Evolutionary conservation across 2,329 filamentous ascomycete genomes (phyloP), one percentile per base, ranked within the genome.

Genomic region (Parascedosporium putredinis): DNA sequence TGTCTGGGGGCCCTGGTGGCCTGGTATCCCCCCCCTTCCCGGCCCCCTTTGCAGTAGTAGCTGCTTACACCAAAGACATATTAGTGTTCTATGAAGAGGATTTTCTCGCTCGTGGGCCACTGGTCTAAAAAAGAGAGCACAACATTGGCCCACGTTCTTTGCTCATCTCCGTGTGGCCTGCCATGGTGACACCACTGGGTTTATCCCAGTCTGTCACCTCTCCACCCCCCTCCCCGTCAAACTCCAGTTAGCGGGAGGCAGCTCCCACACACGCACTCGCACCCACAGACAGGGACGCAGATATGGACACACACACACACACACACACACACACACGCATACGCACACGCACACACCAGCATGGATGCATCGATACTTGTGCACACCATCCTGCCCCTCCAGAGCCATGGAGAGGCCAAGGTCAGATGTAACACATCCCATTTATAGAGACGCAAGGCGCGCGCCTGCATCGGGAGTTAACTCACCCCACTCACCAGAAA

Each of bases 401-500:
- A 42, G 23, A 16, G 6, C 18, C 38, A 42, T 22, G 38, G 38
- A 12, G 20, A 10, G 38, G 38, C 18, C 5, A 20, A 20, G 18
- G 18, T 20, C 20, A 42, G 18, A 16, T 42, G 38, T 42, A 42
- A 42, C 18, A 42, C 20, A 22, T 42, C 38, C 20, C 18, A 20
- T 22, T 20, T 22, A 24, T 18, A 42, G 10, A 20, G 38, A 42
- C 38, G 20, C 38, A 42, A 42, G 16, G 38, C 18, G 38, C 20
- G 38, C 38, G 38, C 20, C 16, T 42, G 38, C 38, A 42, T 42
- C 38, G 38, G 38, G 38, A 18, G 12, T 42, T 42, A 42, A 42
- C 38, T 20, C 38, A 42, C 38, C 38, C 38, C 38, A 42, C 38
- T 23, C 38, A 42, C n/a, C n/a, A n/a, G n/a, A n/a, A n/a, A n/a